These are phyloP conservation scores for Emmonsiellopsis sp. DNA, from an alignment of 2,329 filamentous ascomycete species.

Conservation along the genomic window DNA sequence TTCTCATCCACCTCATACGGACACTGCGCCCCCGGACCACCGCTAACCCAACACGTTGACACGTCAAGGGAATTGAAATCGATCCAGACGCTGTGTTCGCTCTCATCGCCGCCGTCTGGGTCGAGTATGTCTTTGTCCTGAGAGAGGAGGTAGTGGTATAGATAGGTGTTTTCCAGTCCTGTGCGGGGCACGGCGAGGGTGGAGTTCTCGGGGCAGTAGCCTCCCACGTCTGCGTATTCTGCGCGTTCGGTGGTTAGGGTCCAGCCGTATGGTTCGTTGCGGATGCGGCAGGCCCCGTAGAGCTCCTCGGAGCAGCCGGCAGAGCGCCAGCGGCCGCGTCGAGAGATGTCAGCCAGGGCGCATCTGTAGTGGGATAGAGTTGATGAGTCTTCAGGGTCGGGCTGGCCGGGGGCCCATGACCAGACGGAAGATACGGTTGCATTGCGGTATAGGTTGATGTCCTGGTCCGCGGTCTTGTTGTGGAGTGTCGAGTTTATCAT, in stretches of 20 bases:
- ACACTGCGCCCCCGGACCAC: constrained; percentile 47
- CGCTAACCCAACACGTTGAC: constrained; percentile 52
- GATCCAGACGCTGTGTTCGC: constrained; percentile 42
- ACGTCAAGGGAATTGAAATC: constrained; percentile 53
- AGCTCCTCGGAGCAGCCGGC: constrained; percentile 45
- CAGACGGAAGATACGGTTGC: constrained; percentile 47
- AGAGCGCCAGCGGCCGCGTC: constrained; percentile 49
- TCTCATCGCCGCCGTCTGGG: constrained; percentile 16
- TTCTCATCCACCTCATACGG: constrained; percentile 44
- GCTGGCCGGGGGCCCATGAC: constrained; percentile 52
- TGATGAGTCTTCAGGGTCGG: constrained; percentile 23
- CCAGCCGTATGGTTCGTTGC: constrained; percentile 50
- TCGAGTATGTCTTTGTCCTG: constrained; percentile 19
- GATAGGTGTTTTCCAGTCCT: constrained; percentile 54
- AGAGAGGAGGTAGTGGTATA: constrained; percentile 37
- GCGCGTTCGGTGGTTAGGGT: constrained; percentile 36
- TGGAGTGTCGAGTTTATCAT: constrained; percentile 49
- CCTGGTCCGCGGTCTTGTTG: constrained; percentile 41
- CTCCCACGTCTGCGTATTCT: constrained; percentile 36
- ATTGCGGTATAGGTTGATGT: constrained; percentile 39
- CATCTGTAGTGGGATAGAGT: constrained; percentile 42
- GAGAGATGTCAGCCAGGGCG: constrained; percentile 43
- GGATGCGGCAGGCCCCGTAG: constrained; percentile 49
- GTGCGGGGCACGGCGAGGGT: constrained; percentile 51
- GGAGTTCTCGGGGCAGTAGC: constrained; percentile 42